These are phyloP conservation scores for Prunus armeniaca DNA, from an alignment of 306 rosid species.

Conservation along the genomic window DNA sequence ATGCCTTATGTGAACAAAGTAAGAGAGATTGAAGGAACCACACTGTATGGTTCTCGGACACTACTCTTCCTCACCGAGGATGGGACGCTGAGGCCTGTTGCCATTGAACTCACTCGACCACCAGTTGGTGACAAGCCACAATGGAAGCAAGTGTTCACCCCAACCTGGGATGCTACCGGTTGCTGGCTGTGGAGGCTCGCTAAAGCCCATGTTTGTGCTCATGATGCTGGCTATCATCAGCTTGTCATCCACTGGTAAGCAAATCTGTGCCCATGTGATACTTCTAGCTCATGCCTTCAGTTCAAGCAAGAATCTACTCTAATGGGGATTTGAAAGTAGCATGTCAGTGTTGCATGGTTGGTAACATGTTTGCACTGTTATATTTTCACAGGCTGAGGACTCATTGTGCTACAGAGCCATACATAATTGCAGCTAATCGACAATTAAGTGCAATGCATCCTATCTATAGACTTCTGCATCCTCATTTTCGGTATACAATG, in stretches of 20 bases:
- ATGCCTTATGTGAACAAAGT: slow-evolving; percentile 35
- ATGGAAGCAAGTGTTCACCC: slow-evolving; percentile 35
- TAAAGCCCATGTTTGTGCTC: slow-evolving; percentile 37
- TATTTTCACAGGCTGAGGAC: slow-evolving; percentile 28
- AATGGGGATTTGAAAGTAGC: too few relatives aligned
- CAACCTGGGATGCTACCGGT: slow-evolving; percentile 31
- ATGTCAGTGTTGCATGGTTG: neutral
- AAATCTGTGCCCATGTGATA: neutral
- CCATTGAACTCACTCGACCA: slow-evolving; percentile 44
- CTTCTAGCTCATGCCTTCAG: too few relatives aligned
- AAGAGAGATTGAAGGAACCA: slow-evolving; percentile 32
- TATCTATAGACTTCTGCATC: slow-evolving; percentile 35
- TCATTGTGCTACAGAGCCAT: slow-evolving; percentile 35
- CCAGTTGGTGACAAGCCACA: slow-evolving; percentile 16
- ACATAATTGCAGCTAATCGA: slow-evolving; percentile 34
- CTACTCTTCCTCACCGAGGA: slow-evolving; percentile 35
- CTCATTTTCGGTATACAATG: slow-evolving; percentile 46
- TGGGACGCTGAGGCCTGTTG: slow-evolving; percentile 30
- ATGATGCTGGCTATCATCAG: slow-evolving; percentile 37
- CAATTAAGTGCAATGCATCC: slow-evolving; percentile 43
- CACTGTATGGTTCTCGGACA: slow-evolving; percentile 40
- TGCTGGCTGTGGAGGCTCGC: slow-evolving; percentile 40
- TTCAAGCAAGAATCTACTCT: too few relatives aligned
- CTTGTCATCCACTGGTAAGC: slow-evolving; percentile 36
- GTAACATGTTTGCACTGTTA: neutral